Evolutionary conservation across 179 eudicot species (phyloP).

Genomic region (Sideroxylon spinosum): DNA sequence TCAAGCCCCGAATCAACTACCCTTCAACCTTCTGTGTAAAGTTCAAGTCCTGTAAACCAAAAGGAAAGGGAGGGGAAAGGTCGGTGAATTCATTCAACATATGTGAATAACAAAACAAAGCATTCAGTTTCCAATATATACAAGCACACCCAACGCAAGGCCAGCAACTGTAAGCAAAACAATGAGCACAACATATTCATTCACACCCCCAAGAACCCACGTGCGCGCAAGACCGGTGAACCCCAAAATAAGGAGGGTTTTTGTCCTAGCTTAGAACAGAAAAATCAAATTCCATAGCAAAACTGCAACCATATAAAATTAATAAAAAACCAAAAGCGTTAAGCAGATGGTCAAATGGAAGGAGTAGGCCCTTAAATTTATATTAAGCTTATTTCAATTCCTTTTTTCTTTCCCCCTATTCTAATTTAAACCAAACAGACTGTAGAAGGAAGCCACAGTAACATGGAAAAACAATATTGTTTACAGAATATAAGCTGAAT

Average conservation of each 20-base stretch:
- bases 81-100: neutral
- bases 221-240: neutral
- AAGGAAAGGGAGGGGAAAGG: neutral
- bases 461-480: neutral
- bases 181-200: neutral
- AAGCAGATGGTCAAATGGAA: constrained; percentile 3
- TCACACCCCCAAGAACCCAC: neutral
- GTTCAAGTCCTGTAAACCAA: constrained; percentile 7
- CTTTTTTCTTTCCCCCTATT: too few species aligned
- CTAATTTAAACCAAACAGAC: neutral
- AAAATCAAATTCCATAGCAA: neutral
- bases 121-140: neutral
- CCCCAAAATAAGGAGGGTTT: neutral
- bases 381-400: neutral
- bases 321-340: neutral
- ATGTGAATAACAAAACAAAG: neutral
- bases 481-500: neutral
- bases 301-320: neutral
- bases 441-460: neutral
- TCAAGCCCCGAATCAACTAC: neutral
- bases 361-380: neutral
- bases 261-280: neutral
- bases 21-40: constrained; percentile 3
- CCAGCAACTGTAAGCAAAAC: neutral
- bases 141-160: neutral